Evolutionary conservation across 148 eudicot genomes (phyloP).

Genomic region (Dianthus caryophyllus): DNA sequence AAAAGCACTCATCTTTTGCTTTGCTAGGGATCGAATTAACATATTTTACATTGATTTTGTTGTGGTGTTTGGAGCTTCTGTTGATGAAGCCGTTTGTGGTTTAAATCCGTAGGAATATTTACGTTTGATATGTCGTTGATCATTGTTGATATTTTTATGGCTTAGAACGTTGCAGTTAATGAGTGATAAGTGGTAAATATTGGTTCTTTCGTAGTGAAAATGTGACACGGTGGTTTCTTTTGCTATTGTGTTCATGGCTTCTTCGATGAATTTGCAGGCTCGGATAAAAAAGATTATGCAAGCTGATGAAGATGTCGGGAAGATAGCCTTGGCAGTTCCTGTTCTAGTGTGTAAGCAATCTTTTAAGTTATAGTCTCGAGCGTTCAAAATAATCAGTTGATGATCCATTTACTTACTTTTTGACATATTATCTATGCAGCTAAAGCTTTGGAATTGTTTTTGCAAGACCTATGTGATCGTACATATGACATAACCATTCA

Average conservation of each 20-base stretch:
- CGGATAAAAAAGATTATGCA: constrained; percentile 98
- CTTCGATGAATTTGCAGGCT: constrained; percentile 43
- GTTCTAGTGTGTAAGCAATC: constrained; percentile 81
- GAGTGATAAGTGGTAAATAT: too few species aligned
- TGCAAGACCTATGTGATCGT: constrained; percentile 96
- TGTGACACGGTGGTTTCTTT: neutral
- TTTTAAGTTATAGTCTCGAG: neutral
- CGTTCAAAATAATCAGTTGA: neutral
- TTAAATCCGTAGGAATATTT: neutral
- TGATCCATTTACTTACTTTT: constrained; percentile 9
- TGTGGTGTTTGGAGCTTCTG: too few species aligned
- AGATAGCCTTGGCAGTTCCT: constrained; percentile 98
- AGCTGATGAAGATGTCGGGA: constrained; percentile 98
- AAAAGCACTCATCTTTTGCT: neutral
- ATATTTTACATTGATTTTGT: neutral
- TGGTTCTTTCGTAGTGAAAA: too few species aligned
- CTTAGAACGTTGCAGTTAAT: neutral
- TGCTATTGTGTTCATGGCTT: neutral
- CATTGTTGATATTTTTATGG: neutral
- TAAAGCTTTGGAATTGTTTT: constrained; percentile 89
- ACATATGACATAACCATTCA: constrained; percentile 88
- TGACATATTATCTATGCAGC: constrained; percentile 47
- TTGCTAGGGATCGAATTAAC: neutral
- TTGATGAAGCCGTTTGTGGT: neutral
- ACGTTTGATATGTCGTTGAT: neutral